Conservation (phyloP, 345 rosid genomes). For the Physaria fendleri region DNA sequence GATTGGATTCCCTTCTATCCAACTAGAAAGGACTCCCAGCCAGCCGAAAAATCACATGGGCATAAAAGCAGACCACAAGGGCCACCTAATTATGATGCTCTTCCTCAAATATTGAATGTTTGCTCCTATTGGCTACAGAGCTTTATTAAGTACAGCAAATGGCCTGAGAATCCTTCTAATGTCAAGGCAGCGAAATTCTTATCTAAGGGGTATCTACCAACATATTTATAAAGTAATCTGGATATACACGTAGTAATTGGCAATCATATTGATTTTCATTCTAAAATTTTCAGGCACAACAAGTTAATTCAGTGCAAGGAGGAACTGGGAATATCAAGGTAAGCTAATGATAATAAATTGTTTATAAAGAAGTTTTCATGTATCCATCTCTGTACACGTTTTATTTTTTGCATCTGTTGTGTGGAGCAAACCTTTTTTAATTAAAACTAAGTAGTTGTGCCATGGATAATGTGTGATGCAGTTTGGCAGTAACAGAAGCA, state of each 20-base stretch:
- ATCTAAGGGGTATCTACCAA: conserved; percentile 65
- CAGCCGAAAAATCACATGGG: conserved; percentile 41
- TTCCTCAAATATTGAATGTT: conserved; percentile 56
- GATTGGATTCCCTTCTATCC: conserved; percentile 91
- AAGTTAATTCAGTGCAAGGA: conserved; percentile 68
- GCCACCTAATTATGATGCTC: conserved; percentile 73
- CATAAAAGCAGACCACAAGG: conserved; percentile 51
- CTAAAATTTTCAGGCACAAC: conserved; percentile 53
- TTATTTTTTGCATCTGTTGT: not conserved
- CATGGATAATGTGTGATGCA: conserved; percentile 33
- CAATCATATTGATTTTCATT: not conserved
- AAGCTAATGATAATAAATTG: conserved; percentile 24
- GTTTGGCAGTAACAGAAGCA: conserved; percentile 42
- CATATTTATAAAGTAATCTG: not conserved
- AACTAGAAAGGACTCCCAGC: conserved; percentile 28
- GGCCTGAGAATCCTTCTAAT: conserved; percentile 84
- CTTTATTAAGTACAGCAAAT: conserved; percentile 88
- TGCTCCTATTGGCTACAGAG: conserved; percentile 95
- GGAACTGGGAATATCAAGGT: conserved; percentile 59
- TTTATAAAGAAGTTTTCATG: not conserved
- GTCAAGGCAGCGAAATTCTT: conserved; percentile 84
- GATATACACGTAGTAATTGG: not conserved
- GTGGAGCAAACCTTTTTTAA: not conserved
- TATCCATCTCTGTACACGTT: not conserved
- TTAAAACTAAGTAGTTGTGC: conserved; percentile 5